phyloP scores from a whole-genome alignment of 2,329 filamentous ascomycete genomes.

The Colletotrichum lentis region DNA sequence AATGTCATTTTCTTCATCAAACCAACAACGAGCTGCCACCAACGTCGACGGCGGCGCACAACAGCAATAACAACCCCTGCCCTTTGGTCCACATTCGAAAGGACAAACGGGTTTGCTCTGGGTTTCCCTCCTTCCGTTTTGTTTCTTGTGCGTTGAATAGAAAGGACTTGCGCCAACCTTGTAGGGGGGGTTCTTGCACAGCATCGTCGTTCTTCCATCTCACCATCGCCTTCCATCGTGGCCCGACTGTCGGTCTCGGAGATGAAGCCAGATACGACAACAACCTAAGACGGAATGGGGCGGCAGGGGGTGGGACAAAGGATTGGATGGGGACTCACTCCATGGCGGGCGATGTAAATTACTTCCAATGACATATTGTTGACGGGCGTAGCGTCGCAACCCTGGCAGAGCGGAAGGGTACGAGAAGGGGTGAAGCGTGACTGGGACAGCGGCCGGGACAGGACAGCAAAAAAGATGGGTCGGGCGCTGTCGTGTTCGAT shows the following conservation, averaged over 20 bases:
- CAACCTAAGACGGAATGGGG: conserved; percentile 25
- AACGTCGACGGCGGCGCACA: not conserved
- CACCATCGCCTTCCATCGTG: not conserved
- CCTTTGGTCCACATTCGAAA: not conserved
- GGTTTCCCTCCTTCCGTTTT: too few species aligned
- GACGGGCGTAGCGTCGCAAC: conserved; percentile 16
- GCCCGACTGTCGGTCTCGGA: conserved; percentile 27
- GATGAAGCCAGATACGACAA: conserved; percentile 27
- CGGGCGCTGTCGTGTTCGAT: conserved; percentile 1
- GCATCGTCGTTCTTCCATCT: not conserved
- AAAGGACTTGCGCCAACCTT: not conserved
- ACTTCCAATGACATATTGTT: conserved; percentile 69
- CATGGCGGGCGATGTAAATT: conserved; percentile 79
- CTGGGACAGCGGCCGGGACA: not conserved
- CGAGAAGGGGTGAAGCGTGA: not conserved
- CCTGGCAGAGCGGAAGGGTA: not conserved
- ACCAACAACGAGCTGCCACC: conserved; percentile 10
- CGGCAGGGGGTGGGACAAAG: conserved; percentile 1
- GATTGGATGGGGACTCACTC: conserved; percentile 61
- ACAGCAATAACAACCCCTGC: not conserved
- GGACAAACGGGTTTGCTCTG: not conserved
- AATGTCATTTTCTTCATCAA: conserved; percentile 9
- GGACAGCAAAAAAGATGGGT: conserved; percentile 18
- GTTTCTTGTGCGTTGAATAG: not conserved
- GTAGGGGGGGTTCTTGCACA: not conserved